Evolutionary conservation across 2,329 filamentous ascomycete genomes (phyloP), one percentile per base, ranked within the genome.

Genomic region (Hirsutella rhossiliensis): DNA sequence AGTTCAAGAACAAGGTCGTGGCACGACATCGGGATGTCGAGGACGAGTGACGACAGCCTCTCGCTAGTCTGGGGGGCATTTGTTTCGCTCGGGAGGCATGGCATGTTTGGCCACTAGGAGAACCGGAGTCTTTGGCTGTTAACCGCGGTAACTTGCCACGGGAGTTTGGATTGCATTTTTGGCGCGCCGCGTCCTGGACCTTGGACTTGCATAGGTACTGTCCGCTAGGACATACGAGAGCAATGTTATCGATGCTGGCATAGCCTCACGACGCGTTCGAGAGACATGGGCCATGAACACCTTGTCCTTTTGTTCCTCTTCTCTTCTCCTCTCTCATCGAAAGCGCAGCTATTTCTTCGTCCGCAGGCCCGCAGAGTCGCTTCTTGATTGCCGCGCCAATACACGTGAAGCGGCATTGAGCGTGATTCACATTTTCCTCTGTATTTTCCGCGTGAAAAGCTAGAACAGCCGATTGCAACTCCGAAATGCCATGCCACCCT

Each of bases 1-100:
- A 94, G 62, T 97, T 92, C 74, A 87, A 95, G 75, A 78, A 78
- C 52, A 82, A 82, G 67, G 78, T 83, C 30, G 55, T 75, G 50
- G 76, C 66, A 41, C 72, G 79, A 47, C 78, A 83, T 63, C 69
- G 69, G 40, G 79, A 82, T 51, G 62, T 82, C 27, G 79, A 82
- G 48, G 79, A 82, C 49, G 78, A 82, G 54, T 81, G 64, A 43
- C 36, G 32, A 27, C 29, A 17, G 34, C 11, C n/a, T 37, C 7
- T 17, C 9, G 23, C 23, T 27, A 9, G 23, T 37, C 34, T 37
- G n/a, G 34, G 3, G 34, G n/a, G 17, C 31, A 8, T 17, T 37
- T 17, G 23, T 37, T 37, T 17, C n/a, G 17, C 34, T 37, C 12
- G 15, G 13, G 13, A 27, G 5, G 40, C 32, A 41, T 50, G 31